Evolutionary conservation across 2,329 filamentous ascomycete genomes (phyloP).

Genomic region (Fusarium sublunatum): DNA sequence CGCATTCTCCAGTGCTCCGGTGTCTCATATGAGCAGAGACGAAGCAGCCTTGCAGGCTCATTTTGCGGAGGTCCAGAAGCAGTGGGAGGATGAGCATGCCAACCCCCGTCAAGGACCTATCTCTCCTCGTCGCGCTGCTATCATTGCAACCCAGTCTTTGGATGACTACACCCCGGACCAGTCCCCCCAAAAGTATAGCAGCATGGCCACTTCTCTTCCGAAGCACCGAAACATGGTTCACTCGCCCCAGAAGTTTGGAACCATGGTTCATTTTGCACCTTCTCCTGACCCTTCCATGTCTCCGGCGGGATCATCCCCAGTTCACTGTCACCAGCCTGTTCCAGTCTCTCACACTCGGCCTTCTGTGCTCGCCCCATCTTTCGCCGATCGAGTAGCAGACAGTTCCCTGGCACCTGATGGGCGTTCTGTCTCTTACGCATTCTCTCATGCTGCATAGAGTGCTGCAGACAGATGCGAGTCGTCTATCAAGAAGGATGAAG

Average conservation of each 20-base stretch:
- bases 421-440: constrained; percentile 7
- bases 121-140: not conserved
- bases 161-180: constrained; percentile 18
- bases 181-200: constrained; percentile 8
- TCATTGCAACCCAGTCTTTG: not conserved
- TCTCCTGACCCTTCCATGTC: constrained; percentile 8
- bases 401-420: no score
- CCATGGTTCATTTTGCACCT: constrained; percentile 10
- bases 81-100: not conserved
- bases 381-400: constrained; percentile 20
- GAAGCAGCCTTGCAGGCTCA: not conserved
- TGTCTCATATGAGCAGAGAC: no score
- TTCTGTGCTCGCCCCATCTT: constrained; percentile 6
- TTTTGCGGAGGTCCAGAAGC: not conserved
- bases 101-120: not conserved
- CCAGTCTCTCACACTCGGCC: constrained; percentile 2
- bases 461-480: constrained; percentile 23
- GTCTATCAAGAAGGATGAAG: constrained; percentile 5
- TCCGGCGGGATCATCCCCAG: constrained; percentile 11
- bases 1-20: not conserved
- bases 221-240: not conserved
- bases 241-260: constrained; percentile 5
- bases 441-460: constrained; percentile 14
- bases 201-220: not conserved
- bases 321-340: constrained; percentile 7